Evolutionary conservation across 2,329 filamentous ascomycete genomes (phyloP).

Genomic region (Gnomoniopsis sp.): DNA sequence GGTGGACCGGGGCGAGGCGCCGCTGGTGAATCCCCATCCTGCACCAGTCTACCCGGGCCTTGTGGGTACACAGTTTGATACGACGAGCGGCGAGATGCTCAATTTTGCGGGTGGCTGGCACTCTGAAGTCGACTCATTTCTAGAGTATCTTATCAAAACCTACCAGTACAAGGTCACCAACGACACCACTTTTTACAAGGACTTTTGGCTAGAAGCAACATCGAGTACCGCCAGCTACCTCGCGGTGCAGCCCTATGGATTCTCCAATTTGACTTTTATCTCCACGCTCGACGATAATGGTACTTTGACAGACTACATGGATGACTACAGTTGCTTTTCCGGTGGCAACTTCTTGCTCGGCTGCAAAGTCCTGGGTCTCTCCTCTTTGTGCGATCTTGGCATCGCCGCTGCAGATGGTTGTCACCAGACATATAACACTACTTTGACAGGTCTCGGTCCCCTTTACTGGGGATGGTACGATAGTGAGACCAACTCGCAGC

Average conservation of each 20-base stretch:
- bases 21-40: slow-evolving; percentile 5
- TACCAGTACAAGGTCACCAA: slow-evolving; percentile 8
- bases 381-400: slow-evolving; percentile 4
- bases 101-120: slow-evolving; percentile 10
- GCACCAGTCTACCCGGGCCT: slow-evolving; percentile 5
- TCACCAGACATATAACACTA: slow-evolving; percentile 12
- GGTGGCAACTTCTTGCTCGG: slow-evolving; percentile 9
- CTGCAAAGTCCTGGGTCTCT: slow-evolving; percentile 1
- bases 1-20: slow-evolving; percentile 8
- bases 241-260: slow-evolving; percentile 6
- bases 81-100: background rate
- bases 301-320: slow-evolving; percentile 5
- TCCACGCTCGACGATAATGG: slow-evolving; percentile 9
- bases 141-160: slow-evolving; percentile 10
- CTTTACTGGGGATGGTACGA: slow-evolving; percentile 11
- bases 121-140: slow-evolving; percentile 5
- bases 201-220: slow-evolving; percentile 7
- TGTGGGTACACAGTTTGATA: slow-evolving; percentile 9
- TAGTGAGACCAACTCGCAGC: slow-evolving; percentile 2
- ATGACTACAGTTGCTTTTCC: slow-evolving; percentile 10
- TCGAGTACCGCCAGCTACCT: slow-evolving; percentile 8
- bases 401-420: slow-evolving; percentile 9
- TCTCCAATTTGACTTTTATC: slow-evolving; percentile 7
- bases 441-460: slow-evolving; percentile 3
- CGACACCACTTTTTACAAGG: slow-evolving; percentile 4